phyloP scores from a whole-genome alignment of 139 green algal genomes.

The Chlorella sp. region DNA sequence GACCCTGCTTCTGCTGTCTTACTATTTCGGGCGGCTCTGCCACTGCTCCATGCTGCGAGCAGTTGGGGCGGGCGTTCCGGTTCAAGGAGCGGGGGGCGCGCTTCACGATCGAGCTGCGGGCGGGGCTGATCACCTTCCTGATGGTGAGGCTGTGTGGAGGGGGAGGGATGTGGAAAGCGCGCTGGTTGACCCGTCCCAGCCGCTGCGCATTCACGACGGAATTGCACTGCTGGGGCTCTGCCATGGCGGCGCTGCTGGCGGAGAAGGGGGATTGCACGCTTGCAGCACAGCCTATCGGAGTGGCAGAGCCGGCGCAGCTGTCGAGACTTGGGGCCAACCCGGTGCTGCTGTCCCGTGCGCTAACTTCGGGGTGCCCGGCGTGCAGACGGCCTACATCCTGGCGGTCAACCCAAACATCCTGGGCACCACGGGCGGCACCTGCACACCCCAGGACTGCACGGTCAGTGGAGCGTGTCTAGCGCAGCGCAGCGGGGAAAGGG shows the following conservation, averaged over 20 bases:
- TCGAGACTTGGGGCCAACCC: too few species aligned
- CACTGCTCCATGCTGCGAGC: too few species aligned
- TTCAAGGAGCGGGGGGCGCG: conserved; percentile 55
- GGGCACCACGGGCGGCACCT: conserved; percentile 65
- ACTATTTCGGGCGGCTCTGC: too few species aligned
- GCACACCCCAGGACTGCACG: conserved; percentile 53
- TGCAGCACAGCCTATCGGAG: too few species aligned
- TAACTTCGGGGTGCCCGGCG: background rate
- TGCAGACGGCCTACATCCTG: conserved; percentile 76
- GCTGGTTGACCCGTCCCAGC: too few species aligned
- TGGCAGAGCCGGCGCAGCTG: background rate
- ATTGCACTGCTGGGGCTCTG: too few species aligned
- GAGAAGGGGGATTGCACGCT: too few species aligned
- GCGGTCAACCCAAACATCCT: conserved; percentile 76
- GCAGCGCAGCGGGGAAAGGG: background rate
- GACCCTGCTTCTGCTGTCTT: too few species aligned
- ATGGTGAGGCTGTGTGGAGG: conserved; percentile 40
- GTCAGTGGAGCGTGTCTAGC: conserved; percentile 21
- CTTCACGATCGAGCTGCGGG: conserved; percentile 68
- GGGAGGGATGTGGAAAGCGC: background rate
- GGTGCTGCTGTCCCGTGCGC: too few species aligned
- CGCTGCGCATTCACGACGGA: too few species aligned
- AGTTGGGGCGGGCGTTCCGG: conserved; percentile 67
- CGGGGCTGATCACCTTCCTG: conserved; percentile 80
- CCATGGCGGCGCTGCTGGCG: too few species aligned